Evolutionary conservation across 306 rosid genomes (phyloP).

Genomic region (Vachellia pachyceras): DNA sequence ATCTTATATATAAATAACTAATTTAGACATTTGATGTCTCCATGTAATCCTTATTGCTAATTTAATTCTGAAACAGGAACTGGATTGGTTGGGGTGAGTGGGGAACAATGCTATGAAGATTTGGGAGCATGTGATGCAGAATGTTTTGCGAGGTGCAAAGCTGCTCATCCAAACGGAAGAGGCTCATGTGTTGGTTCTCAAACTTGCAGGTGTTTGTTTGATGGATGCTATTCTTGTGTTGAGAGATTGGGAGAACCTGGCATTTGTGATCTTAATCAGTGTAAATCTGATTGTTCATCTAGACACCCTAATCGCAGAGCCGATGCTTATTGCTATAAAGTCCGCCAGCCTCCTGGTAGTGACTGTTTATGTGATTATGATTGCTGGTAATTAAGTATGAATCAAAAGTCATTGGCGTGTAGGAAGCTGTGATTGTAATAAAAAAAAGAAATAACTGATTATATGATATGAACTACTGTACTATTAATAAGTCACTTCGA

Average conservation of each 20-base stretch:
- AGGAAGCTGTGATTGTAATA: no score
- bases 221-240: neutral
- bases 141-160: neutral
- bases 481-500: no score
- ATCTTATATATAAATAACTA: no score
- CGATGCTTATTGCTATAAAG: neutral
- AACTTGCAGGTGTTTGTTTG: neutral
- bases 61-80: neutral
- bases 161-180: neutral
- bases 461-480: no score
- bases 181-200: neutral
- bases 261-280: neutral
- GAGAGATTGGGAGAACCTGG: neutral
- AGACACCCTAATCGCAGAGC: neutral
- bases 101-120: neutral
- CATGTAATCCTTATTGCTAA: no score
- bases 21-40: no score
- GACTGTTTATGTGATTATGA: neutral
- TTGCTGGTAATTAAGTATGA: neutral
- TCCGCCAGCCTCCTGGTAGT: neutral
- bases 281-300: neutral
- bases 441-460: no score
- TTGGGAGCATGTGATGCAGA: neutral
- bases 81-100: neutral
- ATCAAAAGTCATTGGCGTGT: no score